Conservation (phyloP, 805 yeast species). For the Candida vartiovaarae region DNA sequence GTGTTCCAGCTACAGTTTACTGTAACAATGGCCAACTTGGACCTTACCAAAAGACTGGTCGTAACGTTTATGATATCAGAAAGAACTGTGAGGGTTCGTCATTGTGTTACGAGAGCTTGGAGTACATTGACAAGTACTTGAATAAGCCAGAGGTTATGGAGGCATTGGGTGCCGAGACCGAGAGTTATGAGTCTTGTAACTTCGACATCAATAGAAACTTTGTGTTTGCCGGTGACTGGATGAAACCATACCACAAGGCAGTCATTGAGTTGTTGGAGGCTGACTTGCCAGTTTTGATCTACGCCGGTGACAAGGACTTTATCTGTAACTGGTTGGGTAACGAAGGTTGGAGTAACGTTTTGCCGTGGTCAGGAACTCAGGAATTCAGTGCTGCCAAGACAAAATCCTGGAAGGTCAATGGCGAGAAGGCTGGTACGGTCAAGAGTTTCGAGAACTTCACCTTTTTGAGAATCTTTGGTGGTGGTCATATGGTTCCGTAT, state of each 20-base stretch:
- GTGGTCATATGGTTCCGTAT: slow-evolving; percentile 95
- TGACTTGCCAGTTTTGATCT: slow-evolving; percentile 75
- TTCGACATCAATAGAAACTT: slow-evolving; percentile 74
- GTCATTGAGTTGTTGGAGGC: slow-evolving; percentile 66
- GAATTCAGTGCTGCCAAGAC: slow-evolving; percentile 42
- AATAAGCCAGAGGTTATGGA: slow-evolving; percentile 69
- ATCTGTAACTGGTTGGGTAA: slow-evolving; percentile 97
- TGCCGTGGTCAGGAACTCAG: slow-evolving; percentile 58
- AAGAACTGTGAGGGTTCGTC: slow-evolving; percentile 62
- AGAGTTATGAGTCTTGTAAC: slow-evolving; percentile 67
- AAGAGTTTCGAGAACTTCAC: slow-evolving; percentile 66
- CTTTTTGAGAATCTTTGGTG: slow-evolving; percentile 77
- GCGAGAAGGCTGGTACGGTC: slow-evolving; percentile 57
- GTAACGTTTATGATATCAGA: slow-evolving; percentile 88
- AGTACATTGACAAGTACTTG: slow-evolving; percentile 70
- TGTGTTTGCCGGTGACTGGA: slow-evolving; percentile 83
- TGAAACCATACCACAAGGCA: slow-evolving; percentile 78
- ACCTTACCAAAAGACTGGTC: slow-evolving; percentile 78
- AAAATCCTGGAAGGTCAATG: slow-evolving; percentile 40
- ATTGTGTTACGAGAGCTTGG: slow-evolving; percentile 75
- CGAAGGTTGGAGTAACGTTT: slow-evolving; percentile 71
- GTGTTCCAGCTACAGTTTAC: slow-evolving; percentile 87
- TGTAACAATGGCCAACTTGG: slow-evolving; percentile 81
- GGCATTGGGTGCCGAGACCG: slow-evolving; percentile 89
- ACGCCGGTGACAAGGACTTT: slow-evolving; percentile 95